Percentiles rank a stretch among this genome's conserved stretches.
These are phyloP conservation scores for Neofusicoccum parvum DNA, from an alignment of 2,329 filamentous ascomycete genomes.

Conservation along the genomic window DNA sequence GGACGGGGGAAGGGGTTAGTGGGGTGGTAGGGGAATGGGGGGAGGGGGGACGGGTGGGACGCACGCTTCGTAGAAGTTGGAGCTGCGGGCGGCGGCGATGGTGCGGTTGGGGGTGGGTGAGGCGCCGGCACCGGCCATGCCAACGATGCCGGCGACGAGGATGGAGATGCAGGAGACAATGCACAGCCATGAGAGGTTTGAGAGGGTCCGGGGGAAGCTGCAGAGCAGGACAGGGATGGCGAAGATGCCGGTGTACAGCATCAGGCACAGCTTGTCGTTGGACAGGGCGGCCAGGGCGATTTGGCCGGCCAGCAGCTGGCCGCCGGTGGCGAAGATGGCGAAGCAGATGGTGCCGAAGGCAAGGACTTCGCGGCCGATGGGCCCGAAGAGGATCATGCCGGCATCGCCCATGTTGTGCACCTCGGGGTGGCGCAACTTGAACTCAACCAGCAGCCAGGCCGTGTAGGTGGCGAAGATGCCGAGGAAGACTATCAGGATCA, in stretches of 20 bases:
- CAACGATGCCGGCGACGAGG: slow-evolving; percentile 53
- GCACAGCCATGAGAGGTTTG: slow-evolving; percentile 52
- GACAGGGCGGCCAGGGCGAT: slow-evolving; percentile 53
- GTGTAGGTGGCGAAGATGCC: slow-evolving; percentile 57
- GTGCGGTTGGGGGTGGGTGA: slow-evolving; percentile 42
- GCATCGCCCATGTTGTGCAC: slow-evolving; percentile 42
- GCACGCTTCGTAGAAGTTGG: slow-evolving; percentile 44
- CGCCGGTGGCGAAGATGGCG: slow-evolving; percentile 54
- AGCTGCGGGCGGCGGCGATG: slow-evolving; percentile 42
- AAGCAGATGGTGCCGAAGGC: slow-evolving; percentile 54
- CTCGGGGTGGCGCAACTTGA: slow-evolving; percentile 42
- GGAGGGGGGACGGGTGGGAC: too few species aligned
- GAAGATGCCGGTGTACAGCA: slow-evolving; percentile 48
- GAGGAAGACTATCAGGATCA: slow-evolving; percentile 55
- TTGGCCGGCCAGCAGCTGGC: slow-evolving; percentile 55
- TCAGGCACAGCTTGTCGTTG: slow-evolving; percentile 50
- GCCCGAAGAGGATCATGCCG: slow-evolving; percentile 37
- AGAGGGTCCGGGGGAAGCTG: slow-evolving; percentile 54
- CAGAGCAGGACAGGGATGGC: slow-evolving; percentile 50
- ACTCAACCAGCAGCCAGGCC: slow-evolving; percentile 51
- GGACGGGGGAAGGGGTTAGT: too few species aligned
- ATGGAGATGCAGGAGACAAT: slow-evolving; percentile 51
- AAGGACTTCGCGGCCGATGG: slow-evolving; percentile 28
- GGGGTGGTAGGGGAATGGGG: too few species aligned
- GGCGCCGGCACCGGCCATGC: slow-evolving; percentile 53